A percentile compares a stretch with the other conserved stretches of the same genome.
Conservation (phyloP, 805 yeast species). For the Saccharomycopsis selenospora region DNA sequence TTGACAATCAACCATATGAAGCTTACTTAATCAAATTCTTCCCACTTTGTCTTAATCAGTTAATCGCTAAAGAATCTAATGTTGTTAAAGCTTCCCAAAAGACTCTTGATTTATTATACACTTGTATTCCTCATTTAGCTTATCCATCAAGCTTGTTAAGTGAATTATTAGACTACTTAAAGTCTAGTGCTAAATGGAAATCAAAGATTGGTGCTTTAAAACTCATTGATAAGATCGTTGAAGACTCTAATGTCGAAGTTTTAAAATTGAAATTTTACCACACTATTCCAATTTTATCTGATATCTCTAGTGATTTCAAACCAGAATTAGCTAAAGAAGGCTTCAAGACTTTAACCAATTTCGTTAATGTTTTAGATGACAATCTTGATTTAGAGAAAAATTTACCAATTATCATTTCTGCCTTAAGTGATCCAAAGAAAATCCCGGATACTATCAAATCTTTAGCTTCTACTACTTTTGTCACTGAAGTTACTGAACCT, state of each 20-base stretch:
- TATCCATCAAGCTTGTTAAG: slow-evolving; percentile 64
- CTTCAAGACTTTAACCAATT: slow-evolving; percentile 55
- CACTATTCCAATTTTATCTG: slow-evolving; percentile 79
- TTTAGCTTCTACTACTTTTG: slow-evolving; percentile 89
- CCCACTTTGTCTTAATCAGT: slow-evolving; percentile 57
- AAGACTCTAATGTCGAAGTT: slow-evolving; percentile 77
- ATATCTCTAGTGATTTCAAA: slow-evolving; percentile 89
- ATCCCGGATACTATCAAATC: slow-evolving; percentile 86
- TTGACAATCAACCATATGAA: slow-evolving; percentile 60
- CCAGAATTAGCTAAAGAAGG: slow-evolving; percentile 92
- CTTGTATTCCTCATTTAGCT: slow-evolving; percentile 70
- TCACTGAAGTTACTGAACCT: slow-evolving; percentile 97
- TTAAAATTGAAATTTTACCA: slow-evolving; percentile 73
- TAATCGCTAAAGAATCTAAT: slow-evolving; percentile 80
- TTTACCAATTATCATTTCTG: slow-evolving; percentile 74
- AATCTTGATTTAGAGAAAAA: slow-evolving; percentile 88
- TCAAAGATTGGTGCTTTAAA: slow-evolving; percentile 75
- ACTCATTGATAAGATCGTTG: slow-evolving; percentile 64
- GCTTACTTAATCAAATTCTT: slow-evolving; percentile 62
- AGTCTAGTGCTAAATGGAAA: slow-evolving; percentile 89
- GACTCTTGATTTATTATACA: slow-evolving; percentile 63
- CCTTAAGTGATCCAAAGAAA: slow-evolving; percentile 83
- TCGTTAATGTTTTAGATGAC: slow-evolving; percentile 70
- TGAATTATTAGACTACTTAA: slow-evolving; percentile 52
- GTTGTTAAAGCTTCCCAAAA: slow-evolving; percentile 83